Percentiles rank a stretch among this genome's conserved stretches.
Evolutionary conservation across 2,329 filamentous ascomycete species (phyloP).

Genomic region (Colletotrichum melonis): DNA sequence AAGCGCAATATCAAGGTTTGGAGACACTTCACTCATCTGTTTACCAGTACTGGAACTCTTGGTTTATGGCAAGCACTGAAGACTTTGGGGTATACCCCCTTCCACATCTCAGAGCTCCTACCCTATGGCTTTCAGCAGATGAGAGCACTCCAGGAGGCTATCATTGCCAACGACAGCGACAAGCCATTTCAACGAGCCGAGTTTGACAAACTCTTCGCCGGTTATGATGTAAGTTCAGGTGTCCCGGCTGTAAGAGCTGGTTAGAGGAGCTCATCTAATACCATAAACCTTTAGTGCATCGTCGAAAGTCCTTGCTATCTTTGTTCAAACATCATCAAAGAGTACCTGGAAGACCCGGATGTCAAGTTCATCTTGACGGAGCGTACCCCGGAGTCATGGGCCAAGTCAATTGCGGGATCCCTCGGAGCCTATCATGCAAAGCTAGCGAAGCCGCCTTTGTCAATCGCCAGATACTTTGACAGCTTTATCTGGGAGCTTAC

Average conservation of each 20-base stretch:
- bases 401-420: slow-evolving; percentile 44
- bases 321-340: slow-evolving; percentile 42
- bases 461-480: slow-evolving; percentile 22
- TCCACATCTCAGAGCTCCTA: slow-evolving; percentile 49
- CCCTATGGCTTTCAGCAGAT: slow-evolving; percentile 39
- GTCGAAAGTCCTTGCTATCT: slow-evolving; percentile 42
- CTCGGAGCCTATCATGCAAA: slow-evolving; percentile 28
- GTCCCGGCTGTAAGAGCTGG: too few species aligned
- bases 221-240: slow-evolving; percentile 44
- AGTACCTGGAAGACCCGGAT: slow-evolving; percentile 43
- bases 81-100: slow-evolving; percentile 49
- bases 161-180: slow-evolving; percentile 39
- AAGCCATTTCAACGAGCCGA: slow-evolving; percentile 47
- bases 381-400: slow-evolving; percentile 49
- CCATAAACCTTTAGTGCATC: neutral
- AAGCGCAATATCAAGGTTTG: neutral
- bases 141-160: slow-evolving; percentile 46
- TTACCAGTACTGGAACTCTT: slow-evolving; percentile 48
- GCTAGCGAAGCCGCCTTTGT: slow-evolving; percentile 30
- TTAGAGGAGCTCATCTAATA: neutral
- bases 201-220: slow-evolving; percentile 53
- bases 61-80: slow-evolving; percentile 49
- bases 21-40: neutral
- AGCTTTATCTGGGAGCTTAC: slow-evolving; percentile 29
- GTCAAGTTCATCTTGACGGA: slow-evolving; percentile 51